Evolutionary conservation across 805 yeast species (phyloP).

Genomic region (Cyberlindnera xylosilytica): DNA sequence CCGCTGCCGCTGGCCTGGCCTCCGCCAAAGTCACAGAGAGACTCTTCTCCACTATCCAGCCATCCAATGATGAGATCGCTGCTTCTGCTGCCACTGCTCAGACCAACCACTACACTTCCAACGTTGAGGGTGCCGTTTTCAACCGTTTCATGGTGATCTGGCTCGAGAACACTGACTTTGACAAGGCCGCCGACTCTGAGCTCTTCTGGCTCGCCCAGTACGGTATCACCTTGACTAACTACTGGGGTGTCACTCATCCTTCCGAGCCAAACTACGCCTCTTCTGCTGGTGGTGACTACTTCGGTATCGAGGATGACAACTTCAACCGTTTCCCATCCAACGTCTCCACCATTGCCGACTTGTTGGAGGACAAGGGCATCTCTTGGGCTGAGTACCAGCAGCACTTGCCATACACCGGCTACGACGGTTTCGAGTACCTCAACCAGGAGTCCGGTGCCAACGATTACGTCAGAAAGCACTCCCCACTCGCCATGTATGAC

Average conservation of each 20-base stretch:
- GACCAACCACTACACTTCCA: constrained; percentile 28
- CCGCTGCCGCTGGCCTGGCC: not conserved
- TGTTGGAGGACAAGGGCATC: constrained; percentile 37
- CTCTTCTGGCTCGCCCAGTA: constrained; percentile 39
- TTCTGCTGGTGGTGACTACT: constrained; percentile 49
- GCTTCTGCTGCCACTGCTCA: constrained; percentile 19
- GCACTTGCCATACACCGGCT: constrained; percentile 51
- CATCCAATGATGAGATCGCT: constrained; percentile 5
- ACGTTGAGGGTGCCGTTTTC: constrained; percentile 38
- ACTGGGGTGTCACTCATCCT: constrained; percentile 51
- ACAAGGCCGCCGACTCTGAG: constrained; percentile 44
- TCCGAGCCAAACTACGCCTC: constrained; percentile 47
- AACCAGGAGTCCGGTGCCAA: constrained; percentile 41
- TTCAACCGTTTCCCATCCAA: constrained; percentile 43
- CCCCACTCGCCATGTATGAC: constrained; percentile 44
- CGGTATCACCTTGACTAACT: constrained; percentile 47
- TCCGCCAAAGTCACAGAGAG: constrained; percentile 9
- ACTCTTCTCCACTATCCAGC: constrained; percentile 12
- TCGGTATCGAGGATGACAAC: constrained; percentile 44
- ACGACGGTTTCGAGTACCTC: constrained; percentile 43
- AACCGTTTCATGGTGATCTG: constrained; percentile 42
- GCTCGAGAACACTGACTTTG: constrained; percentile 51
- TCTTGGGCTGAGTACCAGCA: constrained; percentile 56
- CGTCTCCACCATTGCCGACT: constrained; percentile 46
- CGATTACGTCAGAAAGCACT: constrained; percentile 51